These are phyloP conservation scores for Brettanomyces custersianus DNA, from an alignment of 805 yeast species.

Conservation along the genomic window DNA sequence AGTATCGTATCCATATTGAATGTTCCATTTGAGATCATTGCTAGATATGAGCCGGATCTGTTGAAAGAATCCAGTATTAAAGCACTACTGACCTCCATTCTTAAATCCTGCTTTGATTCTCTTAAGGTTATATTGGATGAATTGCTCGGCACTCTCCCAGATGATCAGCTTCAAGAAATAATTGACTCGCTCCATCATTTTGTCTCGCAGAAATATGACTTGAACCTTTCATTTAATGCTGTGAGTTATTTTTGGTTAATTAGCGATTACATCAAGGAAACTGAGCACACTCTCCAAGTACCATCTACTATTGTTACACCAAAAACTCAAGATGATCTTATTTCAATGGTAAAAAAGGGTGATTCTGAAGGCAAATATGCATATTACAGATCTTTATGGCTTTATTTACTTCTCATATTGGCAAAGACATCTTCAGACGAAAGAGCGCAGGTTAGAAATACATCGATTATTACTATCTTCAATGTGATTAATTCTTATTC, in stretches of 20 bases:
- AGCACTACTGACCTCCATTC: conserved; percentile 42
- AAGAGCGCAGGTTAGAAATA: conserved; percentile 78
- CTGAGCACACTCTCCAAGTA: neutral
- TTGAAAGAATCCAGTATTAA: conserved; percentile 26
- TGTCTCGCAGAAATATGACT: conserved; percentile 59
- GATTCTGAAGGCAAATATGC: conserved; percentile 5
- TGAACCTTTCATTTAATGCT: conserved; percentile 85
- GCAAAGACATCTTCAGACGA: conserved; percentile 55
- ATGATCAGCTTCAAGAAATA: conserved; percentile 49
- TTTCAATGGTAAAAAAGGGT: conserved; percentile 6
- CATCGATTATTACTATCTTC: conserved; percentile 83
- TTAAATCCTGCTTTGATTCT: conserved; percentile 69
- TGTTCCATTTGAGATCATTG: conserved; percentile 45
- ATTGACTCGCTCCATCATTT: conserved; percentile 68
- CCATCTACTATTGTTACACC: conserved; percentile 3
- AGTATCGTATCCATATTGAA: conserved; percentile 53
- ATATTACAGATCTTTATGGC: conserved; percentile 43
- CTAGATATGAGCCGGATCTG: conserved; percentile 13
- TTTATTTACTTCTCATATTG: conserved; percentile 51
- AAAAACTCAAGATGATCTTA: conserved; percentile 15
- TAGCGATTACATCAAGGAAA: conserved; percentile 57
- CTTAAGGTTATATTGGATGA: conserved; percentile 81
- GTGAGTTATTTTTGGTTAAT: conserved; percentile 89
- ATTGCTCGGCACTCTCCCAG: conserved; percentile 65
- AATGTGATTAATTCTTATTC: conserved; percentile 73